Evolutionary conservation across 2,329 filamentous ascomycete genomes (phyloP).

Genomic region (Ramularia endophylla): DNA sequence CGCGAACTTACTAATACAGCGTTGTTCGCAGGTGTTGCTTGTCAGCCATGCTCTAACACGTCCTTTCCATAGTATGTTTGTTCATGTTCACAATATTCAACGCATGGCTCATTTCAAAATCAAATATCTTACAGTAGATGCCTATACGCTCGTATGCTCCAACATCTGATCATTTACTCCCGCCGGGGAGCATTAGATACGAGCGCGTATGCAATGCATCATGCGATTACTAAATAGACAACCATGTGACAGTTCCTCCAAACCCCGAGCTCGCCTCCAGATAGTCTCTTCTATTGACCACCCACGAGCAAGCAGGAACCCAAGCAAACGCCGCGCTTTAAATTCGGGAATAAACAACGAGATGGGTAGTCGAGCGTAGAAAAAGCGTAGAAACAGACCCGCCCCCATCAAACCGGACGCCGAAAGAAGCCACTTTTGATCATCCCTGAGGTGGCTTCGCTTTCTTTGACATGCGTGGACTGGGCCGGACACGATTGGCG

Average conservation of each 20-base stretch:
- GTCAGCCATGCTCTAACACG: too few species aligned
- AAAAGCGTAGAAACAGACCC: too few species aligned
- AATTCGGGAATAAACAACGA: neutral
- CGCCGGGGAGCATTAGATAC: neutral
- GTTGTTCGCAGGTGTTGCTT: too few species aligned
- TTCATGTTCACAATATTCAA: too few species aligned
- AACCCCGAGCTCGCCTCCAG: too few species aligned
- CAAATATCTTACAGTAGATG: conserved; percentile 2
- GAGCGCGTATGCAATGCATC: too few species aligned
- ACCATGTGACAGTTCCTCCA: too few species aligned
- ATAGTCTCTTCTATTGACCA: too few species aligned
- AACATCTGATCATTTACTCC: neutral
- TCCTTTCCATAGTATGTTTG: too few species aligned
- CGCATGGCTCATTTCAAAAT: too few species aligned
- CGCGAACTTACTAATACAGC: too few species aligned
- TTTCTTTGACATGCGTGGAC: conserved; percentile 39
- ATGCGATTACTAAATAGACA: too few species aligned
- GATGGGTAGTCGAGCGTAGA: neutral
- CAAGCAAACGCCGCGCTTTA: conserved; percentile 2
- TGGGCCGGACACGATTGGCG: conserved; percentile 45
- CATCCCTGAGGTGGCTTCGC: conserved; percentile 21
- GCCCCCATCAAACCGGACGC: neutral
- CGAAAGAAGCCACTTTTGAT: neutral
- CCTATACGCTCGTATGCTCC: conserved; percentile 2
- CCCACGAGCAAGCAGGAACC: neutral